Percentiles rank a stretch among this genome's conserved stretches.
These are phyloP conservation scores for Trifolium dubium DNA, from an alignment of 306 rosid genomes.

Conservation along the genomic window DNA sequence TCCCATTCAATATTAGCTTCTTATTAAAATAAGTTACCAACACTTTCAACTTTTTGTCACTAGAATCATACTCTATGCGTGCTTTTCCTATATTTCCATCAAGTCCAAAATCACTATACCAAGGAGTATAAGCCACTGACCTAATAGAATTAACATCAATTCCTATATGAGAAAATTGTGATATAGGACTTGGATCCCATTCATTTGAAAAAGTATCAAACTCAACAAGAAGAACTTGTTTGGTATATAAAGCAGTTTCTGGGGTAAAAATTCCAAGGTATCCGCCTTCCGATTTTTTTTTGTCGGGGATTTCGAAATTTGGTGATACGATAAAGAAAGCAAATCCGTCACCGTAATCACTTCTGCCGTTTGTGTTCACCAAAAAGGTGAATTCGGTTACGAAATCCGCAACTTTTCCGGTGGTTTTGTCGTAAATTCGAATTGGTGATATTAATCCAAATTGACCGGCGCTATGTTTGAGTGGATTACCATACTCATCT, in stretches of 20 bases:
- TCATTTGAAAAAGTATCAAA: constrained; percentile 47
- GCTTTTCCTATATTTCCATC: constrained; percentile 5
- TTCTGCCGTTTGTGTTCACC: not conserved
- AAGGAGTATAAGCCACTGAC: not conserved
- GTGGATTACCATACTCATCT: not conserved
- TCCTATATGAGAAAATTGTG: constrained; percentile 48
- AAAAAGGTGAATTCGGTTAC: constrained; percentile 30
- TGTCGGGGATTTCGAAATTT: constrained; percentile 20
- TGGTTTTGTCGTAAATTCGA: constrained; percentile 22
- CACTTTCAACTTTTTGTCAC: not conserved
- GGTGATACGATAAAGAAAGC: constrained; percentile 57
- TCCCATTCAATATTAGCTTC: not conserved
- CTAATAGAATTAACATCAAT: constrained; percentile 45
- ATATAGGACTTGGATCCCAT: constrained; percentile 54
- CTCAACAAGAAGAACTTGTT: constrained; percentile 53
- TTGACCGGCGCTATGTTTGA: constrained; percentile 36
- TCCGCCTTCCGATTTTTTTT: constrained; percentile 40
- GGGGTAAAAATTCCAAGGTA: constrained; percentile 37
- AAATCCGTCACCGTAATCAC: constrained; percentile 49
- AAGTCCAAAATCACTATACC: not conserved
- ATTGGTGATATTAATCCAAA: not conserved
- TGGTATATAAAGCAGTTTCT: constrained; percentile 9
- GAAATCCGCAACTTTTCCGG: not conserved
- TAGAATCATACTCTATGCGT: constrained; percentile 35
- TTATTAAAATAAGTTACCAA: not conserved